Percentiles rank a stretch among this genome's conserved stretches.
Evolutionary conservation across 345 rosid species (phyloP).

Genomic region (Chamaenerion angustifolium): DNA sequence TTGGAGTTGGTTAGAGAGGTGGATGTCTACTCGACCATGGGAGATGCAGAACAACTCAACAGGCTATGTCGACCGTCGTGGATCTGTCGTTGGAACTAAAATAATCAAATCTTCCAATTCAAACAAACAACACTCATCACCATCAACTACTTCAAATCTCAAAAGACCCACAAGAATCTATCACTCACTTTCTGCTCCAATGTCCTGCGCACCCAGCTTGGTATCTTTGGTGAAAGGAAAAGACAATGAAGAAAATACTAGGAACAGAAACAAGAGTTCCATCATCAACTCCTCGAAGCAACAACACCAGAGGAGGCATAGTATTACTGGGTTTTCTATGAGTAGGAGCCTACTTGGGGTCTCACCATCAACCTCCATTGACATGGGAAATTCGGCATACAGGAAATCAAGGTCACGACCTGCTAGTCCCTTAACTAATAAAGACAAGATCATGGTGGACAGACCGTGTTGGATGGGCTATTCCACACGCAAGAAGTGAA

Average conservation of each 20-base stretch:
- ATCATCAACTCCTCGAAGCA: too few species aligned
- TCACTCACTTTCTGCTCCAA: too few species aligned
- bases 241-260: conserved; percentile 47
- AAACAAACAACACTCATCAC: neutral
- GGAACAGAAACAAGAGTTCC: conserved; percentile 50
- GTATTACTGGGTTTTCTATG: conserved; percentile 49
- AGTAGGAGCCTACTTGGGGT: conserved; percentile 52
- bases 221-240: conserved; percentile 37
- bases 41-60: conserved; percentile 22
- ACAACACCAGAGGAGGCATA: conserved; percentile 45
- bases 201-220: conserved; percentile 19
- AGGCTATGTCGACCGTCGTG: conserved; percentile 22
- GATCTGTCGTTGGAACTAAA: too few species aligned
- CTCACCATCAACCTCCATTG: conserved; percentile 47
- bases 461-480: too few species aligned
- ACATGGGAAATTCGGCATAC: conserved; percentile 23
- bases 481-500: too few species aligned
- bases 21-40: conserved; percentile 83
- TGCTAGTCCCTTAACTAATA: conserved; percentile 16
- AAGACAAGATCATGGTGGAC: too few species aligned
- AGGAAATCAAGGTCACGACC: conserved; percentile 35
- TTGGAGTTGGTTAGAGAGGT: conserved; percentile 96
- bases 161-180: too few species aligned
- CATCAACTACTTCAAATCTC: conserved; percentile 7
- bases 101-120: too few species aligned